A percentile compares a stretch with the other conserved stretches of the same genome.
phyloP scores from a whole-genome alignment of 1,284 basidiomycete species.

The Irpex sp. region DNA sequence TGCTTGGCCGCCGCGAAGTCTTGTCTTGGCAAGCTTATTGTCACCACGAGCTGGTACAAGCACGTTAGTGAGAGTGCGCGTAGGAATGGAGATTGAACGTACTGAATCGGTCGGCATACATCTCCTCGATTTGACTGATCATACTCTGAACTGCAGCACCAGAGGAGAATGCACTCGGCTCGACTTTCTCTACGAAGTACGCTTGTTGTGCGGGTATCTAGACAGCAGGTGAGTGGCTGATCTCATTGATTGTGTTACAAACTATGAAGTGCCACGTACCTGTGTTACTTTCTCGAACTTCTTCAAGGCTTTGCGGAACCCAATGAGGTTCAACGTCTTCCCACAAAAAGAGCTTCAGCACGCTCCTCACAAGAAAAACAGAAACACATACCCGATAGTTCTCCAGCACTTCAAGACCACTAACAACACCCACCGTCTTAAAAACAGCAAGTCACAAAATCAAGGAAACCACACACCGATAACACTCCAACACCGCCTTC shows the following conservation, averaged over 20 bases:
- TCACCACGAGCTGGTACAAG: slow-evolving; percentile 69
- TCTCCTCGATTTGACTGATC: slow-evolving; percentile 70
- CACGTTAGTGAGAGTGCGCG: background rate
- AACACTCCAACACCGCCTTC: slow-evolving; percentile 82
- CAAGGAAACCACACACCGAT: slow-evolving; percentile 51
- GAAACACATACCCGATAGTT: slow-evolving; percentile 74
- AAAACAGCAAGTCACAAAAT: background rate
- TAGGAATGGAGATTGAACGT: slow-evolving; percentile 20
- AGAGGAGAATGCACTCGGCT: slow-evolving; percentile 57
- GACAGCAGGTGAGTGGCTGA: background rate
- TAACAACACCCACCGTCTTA: slow-evolving; percentile 20
- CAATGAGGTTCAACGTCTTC: slow-evolving; percentile 84
- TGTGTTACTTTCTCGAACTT: slow-evolving; percentile 90
- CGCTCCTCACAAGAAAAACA: background rate
- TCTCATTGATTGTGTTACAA: background rate
- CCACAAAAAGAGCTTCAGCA: background rate
- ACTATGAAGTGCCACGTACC: slow-evolving; percentile 31
- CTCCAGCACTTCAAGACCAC: slow-evolving; percentile 76
- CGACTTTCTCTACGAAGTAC: slow-evolving; percentile 51
- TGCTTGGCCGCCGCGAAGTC: slow-evolving; percentile 55
- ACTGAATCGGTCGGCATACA: slow-evolving; percentile 78
- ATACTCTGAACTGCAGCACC: slow-evolving; percentile 62
- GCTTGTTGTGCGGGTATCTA: slow-evolving; percentile 61
- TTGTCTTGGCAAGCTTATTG: slow-evolving; percentile 71
- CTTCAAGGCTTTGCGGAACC: slow-evolving; percentile 89